Evolutionary conservation across 2,329 filamentous ascomycete genomes (phyloP), one percentile per base, ranked within the genome.

Genomic region (Triangularia setosa): DNA sequence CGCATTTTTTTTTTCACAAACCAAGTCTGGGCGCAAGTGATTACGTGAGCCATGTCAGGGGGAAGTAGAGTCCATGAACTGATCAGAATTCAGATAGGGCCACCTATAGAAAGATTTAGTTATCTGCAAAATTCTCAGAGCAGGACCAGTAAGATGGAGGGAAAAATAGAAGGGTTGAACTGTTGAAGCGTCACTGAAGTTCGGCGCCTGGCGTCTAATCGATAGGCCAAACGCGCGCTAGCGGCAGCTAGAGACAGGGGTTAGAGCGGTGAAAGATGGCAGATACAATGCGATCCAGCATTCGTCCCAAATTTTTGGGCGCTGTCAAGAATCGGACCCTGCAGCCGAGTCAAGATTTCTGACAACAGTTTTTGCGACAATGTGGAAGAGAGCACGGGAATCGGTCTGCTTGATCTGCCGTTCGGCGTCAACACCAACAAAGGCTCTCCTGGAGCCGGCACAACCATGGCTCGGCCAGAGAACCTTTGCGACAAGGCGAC

Each of bases 381-480:
- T 72, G 70, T 72, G 67, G 70, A 70, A 66, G 65, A 68, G 67
- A 61, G 67, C 70, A 4, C 64, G 69, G 44, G 70, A 71, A 21
- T 71, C 69, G 30, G 70, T 72, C 21, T 72, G 70, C 58, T 35
- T 72, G 48, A n/a, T 72, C 21, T 72, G 70, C 64, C 69, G 69
- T 53, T 71, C 69, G 62, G 65, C 69, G n/a, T 60, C 63, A 18
- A 35, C 58, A n/a, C 57, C 66, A 53, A 56, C 55, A 53, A 65
- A 21, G 24, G 28, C 67, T 12, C 44, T 65, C n/a, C 21, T 69
- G 11, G 68, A 67, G 27, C 18, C 64, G 23, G 30, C 30, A 1
- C 75, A 74, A 64, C 70, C 76, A 75, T 78, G 73, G 69, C 64
- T 75, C 28, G 65, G 69, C 28, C 75, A 76, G 64, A 76, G 78